Evolutionary conservation across 2,329 filamentous ascomycete species (phyloP).

Genomic region (Tolypocladium nubicola): DNA sequence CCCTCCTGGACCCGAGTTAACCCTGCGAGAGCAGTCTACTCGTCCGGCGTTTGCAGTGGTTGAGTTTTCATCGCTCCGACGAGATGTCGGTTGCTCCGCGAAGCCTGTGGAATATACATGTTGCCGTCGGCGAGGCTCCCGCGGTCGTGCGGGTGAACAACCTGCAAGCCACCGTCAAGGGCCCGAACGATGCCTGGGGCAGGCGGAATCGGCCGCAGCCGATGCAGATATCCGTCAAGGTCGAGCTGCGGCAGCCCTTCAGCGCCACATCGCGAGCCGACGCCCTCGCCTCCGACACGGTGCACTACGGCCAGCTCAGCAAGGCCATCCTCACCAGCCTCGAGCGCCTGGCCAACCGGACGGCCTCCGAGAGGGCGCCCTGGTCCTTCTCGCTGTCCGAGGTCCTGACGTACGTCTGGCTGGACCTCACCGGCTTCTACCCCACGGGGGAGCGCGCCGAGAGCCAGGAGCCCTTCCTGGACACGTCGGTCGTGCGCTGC

Average conservation of each 20-base stretch:
- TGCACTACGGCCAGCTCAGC: constrained; percentile 64
- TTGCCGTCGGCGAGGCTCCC: constrained; percentile 14
- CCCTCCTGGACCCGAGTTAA: background rate
- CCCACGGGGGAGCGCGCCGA: constrained; percentile 6
- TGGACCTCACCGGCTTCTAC: constrained; percentile 16
- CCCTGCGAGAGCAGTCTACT: too few species aligned
- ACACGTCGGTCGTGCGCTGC: constrained; percentile 24
- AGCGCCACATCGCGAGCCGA: constrained; percentile 47
- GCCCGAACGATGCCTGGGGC: constrained; percentile 60
- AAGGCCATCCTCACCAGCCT: constrained; percentile 49
- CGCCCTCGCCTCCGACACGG: constrained; percentile 54
- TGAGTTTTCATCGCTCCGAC: background rate
- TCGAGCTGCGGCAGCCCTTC: constrained; percentile 47
- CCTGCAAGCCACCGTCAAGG: constrained; percentile 44
- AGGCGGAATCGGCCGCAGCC: constrained; percentile 49
- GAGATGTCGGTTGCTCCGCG: constrained; percentile 11
- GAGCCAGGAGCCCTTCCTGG: constrained; percentile 15
- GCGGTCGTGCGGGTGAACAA: constrained; percentile 51
- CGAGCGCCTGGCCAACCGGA: constrained; percentile 12
- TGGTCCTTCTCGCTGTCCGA: constrained; percentile 10
- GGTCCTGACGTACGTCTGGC: constrained; percentile 21
- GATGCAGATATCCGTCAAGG: constrained; percentile 45
- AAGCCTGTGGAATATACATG: constrained; percentile 13
- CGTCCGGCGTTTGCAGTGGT: background rate
- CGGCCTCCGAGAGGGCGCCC: background rate